Evolutionary conservation across 805 yeast species (phyloP), one percentile per base, ranked within the genome.

Genomic region (Sugiyamaella lignohabitans): DNA sequence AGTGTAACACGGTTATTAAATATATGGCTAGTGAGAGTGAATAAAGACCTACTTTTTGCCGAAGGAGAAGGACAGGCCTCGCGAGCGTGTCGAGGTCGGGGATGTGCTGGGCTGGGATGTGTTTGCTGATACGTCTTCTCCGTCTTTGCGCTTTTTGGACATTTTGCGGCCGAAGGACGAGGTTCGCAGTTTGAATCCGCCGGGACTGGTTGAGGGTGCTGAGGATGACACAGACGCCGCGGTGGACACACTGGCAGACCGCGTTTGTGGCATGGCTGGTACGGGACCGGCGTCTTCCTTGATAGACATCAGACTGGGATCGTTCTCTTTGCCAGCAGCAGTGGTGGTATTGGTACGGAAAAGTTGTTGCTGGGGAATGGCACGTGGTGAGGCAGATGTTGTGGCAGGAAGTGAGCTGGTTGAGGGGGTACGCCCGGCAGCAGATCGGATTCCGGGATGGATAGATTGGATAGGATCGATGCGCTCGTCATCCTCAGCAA

Each of bases 21-120:
- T n/a, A n/a, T n/a, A n/a, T n/a, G n/a, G n/a, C n/a, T n/a, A n/a
- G n/a, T n/a, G n/a, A n/a, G n/a, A n/a, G n/a, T n/a, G n/a, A n/a
- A n/a, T 27, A 27, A 27, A 27, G 8, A 27, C 32, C 32, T 27
- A 8, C 32, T 27, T 27, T 27, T n/a, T n/a, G n/a, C 38, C 38
- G 39, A 48, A 48, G 18, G 51, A 48, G 21, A 48, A 45, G 38
- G 48, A 48, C 32, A 43, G 30, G 16, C 51, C 51, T 29, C 51
- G 47, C 35, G 45, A 40, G 17, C 38, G 29, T n/a, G 42, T 23
- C 8, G 46, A 34, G n/a, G 43, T 38, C 11, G 38, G 38, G n/a
- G 40, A 21, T 23, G 46, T 36, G 5, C 23, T 45, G 8, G 42
- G 44, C 30, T 27, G 42, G 14, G 32, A 27, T n/a, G n/a, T n/a